phyloP scores from a whole-genome alignment of 306 rosid species.

The Trifolium subterraneum region DNA sequence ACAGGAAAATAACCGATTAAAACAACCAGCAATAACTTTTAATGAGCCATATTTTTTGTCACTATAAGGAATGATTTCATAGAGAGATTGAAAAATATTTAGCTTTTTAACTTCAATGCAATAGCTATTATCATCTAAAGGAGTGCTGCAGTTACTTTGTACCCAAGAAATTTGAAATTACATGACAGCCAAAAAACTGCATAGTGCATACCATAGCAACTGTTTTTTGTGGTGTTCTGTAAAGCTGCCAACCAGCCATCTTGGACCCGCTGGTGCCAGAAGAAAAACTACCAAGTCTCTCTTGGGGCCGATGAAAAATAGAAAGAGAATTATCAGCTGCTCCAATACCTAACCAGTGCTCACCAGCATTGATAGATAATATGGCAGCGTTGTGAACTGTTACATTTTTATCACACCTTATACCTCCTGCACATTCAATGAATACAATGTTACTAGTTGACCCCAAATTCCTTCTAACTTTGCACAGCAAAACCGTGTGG shows the following conservation, averaged over 20 bases:
- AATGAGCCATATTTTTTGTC: background rate
- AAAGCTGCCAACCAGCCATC: slow-evolving; percentile 96
- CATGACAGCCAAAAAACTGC: slow-evolving; percentile 24
- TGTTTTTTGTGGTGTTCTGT: slow-evolving; percentile 92
- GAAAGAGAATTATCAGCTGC: slow-evolving; percentile 98
- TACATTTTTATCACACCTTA: slow-evolving; percentile 86
- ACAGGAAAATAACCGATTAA: slow-evolving; percentile 26
- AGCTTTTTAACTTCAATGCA: slow-evolving; percentile 21
- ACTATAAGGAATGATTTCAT: slow-evolving; percentile 21
- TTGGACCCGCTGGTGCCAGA: slow-evolving; percentile 76
- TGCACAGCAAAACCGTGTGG: slow-evolving; percentile 21
- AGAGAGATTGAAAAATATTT: slow-evolving; percentile 16
- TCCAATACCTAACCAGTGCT: slow-evolving; percentile 98
- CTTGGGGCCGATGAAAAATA: slow-evolving; percentile 97
- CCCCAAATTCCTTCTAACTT: slow-evolving; percentile 22
- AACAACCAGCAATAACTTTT: slow-evolving; percentile 18
- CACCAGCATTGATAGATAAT: slow-evolving; percentile 92
- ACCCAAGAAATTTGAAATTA: slow-evolving; percentile 7
- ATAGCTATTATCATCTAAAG: background rate
- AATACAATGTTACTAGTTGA: slow-evolving; percentile 30
- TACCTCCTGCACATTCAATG: slow-evolving; percentile 68
- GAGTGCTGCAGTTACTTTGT: background rate
- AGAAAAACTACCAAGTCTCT: slow-evolving; percentile 89
- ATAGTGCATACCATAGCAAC: slow-evolving; percentile 78
- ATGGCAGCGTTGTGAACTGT: slow-evolving; percentile 82